phyloP scores from a whole-genome alignment of 2,329 filamentous ascomycete species.

The Beauveria asiatica region DNA sequence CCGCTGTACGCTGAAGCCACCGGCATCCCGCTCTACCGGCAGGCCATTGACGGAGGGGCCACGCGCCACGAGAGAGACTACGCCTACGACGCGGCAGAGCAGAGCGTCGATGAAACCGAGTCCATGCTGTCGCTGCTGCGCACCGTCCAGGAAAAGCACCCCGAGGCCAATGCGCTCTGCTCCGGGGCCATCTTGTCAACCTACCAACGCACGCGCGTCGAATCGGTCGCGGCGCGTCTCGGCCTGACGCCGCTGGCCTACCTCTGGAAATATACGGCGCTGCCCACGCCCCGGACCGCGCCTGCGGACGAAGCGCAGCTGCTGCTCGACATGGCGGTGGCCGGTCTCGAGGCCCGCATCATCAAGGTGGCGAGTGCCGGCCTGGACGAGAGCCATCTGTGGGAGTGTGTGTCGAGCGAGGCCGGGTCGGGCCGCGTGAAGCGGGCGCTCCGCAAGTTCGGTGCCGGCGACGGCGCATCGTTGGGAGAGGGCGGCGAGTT shows the following conservation, averaged over 20 bases:
- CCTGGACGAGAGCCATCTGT: conserved; percentile 70
- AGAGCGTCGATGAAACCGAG: conserved; percentile 72
- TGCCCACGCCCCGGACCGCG: conserved; percentile 42
- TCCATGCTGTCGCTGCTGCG: conserved; percentile 69
- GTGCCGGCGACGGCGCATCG: conserved; percentile 58
- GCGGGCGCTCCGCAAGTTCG: conserved; percentile 57
- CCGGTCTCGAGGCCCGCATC: conserved; percentile 78
- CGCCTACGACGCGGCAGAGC: conserved; percentile 20
- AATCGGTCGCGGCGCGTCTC: conserved; percentile 81
- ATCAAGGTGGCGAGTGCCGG: conserved; percentile 93
- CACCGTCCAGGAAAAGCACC: conserved; percentile 58
- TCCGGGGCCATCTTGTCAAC: conserved; percentile 90
- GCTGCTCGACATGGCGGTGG: conserved; percentile 70
- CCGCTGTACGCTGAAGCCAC: conserved; percentile 77
- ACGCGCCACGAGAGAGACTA: conserved; percentile 69
- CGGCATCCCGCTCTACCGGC: conserved; percentile 73
- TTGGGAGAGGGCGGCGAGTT: conserved; percentile 94
- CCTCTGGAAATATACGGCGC: conserved; percentile 80
- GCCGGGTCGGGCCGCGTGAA: conserved; percentile 39
- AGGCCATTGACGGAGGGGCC: conserved; percentile 63
- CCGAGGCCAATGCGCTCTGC: conserved; percentile 75
- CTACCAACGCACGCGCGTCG: conserved; percentile 92
- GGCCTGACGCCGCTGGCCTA: conserved; percentile 75
- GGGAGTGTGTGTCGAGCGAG: conserved; percentile 63
- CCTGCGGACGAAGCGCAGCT: conserved; percentile 44